These are phyloP conservation scores for Colletotrichum caudatum DNA, from an alignment of 2,329 filamentous ascomycete species.

Conservation along the genomic window DNA sequence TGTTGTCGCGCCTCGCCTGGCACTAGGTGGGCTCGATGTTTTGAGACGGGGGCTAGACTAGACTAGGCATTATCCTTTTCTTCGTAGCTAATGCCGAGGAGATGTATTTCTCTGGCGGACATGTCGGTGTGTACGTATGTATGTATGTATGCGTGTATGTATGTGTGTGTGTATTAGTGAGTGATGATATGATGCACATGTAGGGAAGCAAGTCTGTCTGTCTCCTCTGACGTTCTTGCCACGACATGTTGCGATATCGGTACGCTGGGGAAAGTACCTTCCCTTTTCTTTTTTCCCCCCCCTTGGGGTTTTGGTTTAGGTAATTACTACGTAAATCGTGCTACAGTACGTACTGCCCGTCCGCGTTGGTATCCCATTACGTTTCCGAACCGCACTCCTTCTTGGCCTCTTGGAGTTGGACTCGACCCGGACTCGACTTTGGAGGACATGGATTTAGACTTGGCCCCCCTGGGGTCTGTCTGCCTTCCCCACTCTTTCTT, in stretches of 20 bases:
- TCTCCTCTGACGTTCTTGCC: not conserved
- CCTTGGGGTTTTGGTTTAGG: slow-evolving; percentile 15
- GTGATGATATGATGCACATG: not conserved
- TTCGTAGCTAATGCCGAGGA: slow-evolving; percentile 9
- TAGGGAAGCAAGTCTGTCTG: not conserved
- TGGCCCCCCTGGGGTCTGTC: not conserved
- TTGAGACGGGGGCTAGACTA: not conserved
- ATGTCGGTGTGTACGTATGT: not conserved
- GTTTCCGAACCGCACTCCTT: slow-evolving; percentile 44
- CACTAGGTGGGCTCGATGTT: slow-evolving; percentile 4
- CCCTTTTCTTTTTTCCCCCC: not conserved
- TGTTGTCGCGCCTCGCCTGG: not conserved
- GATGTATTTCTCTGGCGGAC: not conserved
- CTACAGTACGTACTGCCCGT: not conserved
- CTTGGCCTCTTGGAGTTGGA: slow-evolving; percentile 11
- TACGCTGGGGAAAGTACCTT: not conserved
- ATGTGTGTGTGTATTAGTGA: not conserved
- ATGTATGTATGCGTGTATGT: not conserved
- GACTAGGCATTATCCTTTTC: not conserved
- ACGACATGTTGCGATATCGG: not conserved
- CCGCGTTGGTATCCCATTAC: slow-evolving; percentile 46
- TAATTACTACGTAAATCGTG: not conserved
- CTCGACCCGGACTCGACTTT: not conserved
- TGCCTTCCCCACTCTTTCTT: not conserved
- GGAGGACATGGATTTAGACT: slow-evolving; percentile 2